Percentiles rank a stretch among this genome's conserved stretches.
Conservation (phyloP, 2,329 filamentous ascomycete genomes). For the Stromatinia cepivora region DNA sequence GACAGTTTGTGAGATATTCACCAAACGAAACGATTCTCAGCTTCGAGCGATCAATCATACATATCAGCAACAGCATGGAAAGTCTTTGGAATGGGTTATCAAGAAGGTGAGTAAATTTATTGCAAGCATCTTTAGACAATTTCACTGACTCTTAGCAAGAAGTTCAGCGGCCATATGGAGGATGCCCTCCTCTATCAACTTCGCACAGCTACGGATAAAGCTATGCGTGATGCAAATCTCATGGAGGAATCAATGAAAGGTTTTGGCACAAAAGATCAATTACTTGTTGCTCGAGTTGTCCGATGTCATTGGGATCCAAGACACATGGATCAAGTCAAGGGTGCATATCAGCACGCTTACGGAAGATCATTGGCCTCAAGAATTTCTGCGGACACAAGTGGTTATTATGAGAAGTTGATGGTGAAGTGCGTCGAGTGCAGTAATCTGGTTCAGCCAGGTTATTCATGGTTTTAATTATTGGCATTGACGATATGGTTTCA, state of each 20-base stretch:
- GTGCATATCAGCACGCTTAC: constrained; percentile 72
- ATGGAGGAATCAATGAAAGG: constrained; percentile 90
- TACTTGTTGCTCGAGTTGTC: constrained; percentile 76
- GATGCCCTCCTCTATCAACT: constrained; percentile 79
- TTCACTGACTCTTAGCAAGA: constrained; percentile 44
- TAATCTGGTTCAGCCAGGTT: constrained; percentile 14
- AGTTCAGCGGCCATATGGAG: constrained; percentile 93
- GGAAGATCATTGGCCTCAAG: constrained; percentile 64
- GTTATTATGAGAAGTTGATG: constrained; percentile 77
- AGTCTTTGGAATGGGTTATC: constrained; percentile 70
- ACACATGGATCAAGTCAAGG: constrained; percentile 74
- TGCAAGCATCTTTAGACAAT: not conserved
- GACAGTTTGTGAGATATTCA: constrained; percentile 76
- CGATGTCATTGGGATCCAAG: constrained; percentile 79
- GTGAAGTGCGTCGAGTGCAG: constrained; percentile 47
- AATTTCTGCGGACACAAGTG: constrained; percentile 80
- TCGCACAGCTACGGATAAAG: constrained; percentile 74
- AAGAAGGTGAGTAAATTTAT: constrained; percentile 54
- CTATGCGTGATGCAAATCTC: constrained; percentile 76
- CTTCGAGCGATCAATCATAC: constrained; percentile 76
- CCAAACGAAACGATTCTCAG: constrained; percentile 75
- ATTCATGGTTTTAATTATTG: constrained; percentile 16
- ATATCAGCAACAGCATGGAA: constrained; percentile 73
- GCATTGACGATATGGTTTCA: not conserved
- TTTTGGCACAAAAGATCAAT: constrained; percentile 79